Base-by-base conservation (phyloP, 2,329 filamentous ascomycete species). In the Cadophora sp. region DNA sequence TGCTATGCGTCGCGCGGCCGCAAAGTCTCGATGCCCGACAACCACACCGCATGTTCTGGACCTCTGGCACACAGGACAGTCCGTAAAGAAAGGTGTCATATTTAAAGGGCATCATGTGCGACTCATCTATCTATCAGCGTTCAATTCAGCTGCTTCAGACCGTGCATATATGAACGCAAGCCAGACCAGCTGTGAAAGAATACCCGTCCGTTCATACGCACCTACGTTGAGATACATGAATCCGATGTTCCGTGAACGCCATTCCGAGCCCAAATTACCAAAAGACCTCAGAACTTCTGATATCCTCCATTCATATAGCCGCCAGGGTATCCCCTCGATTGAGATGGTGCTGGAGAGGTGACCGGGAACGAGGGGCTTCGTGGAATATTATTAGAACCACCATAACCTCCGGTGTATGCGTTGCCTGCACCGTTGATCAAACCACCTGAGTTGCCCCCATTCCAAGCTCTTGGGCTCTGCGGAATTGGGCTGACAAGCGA, bases 401-500 rank as follows among this genome's bases (percentile, higher is more conserved):
- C 66, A 43, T 74, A 73, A 6, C 61, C 70, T 37, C 69, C 72
- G 12, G 62, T 60, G 60, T 70, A 70, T 7, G 69, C 51, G 29
- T 71, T 73, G 11, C 68, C 66, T n/a, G 69, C 70, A 26, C 68
- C 64, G 7, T 65, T 34, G 27, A 70, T 70, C 50, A 72, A 48
- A 31, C 71, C 71, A n/a, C 70, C 70, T 24, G 61, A 48, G 53
- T 71, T 71, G 0, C 69, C 71, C 7, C 71, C 73, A 29, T 65
- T 70, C 73, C 73, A 74, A 31, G 16, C 16, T 64, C 68, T 53
- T 60, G 69, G 64, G 59, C 69, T 68, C 46, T 68, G 65, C 12
- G 65, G 64, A 7, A 65, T 27, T 12, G 71, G 69, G 29, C 65
- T 66, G 24, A 68, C 37, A n/a, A 73, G 51, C 5, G 62, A 58